Evolutionary conservation across 83 land plant genomes (phyloP).

Genomic region (Picea engelmannii): DNA sequence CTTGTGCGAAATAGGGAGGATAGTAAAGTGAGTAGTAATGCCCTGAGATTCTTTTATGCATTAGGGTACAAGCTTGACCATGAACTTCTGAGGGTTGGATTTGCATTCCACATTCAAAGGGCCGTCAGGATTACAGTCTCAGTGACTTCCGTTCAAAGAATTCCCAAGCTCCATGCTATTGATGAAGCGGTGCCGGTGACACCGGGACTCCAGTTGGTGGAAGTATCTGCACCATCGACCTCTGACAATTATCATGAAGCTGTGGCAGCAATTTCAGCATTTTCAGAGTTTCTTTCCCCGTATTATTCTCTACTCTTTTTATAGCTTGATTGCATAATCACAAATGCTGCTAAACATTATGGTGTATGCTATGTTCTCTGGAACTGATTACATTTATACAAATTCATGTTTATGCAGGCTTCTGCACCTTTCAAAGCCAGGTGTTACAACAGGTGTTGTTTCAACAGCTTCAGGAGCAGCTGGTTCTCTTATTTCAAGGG

Average conservation of each 20-base stretch:
- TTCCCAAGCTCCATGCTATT: slow-evolving; percentile 81
- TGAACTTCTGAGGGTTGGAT: slow-evolving; percentile 85
- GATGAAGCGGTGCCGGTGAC: slow-evolving; percentile 95
- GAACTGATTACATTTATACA: not conserved
- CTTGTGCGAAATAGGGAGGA: slow-evolving; percentile 78
- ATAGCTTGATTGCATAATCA: not conserved
- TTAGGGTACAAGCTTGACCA: slow-evolving; percentile 95
- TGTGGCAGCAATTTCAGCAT: slow-evolving; percentile 72
- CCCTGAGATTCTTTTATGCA: slow-evolving; percentile 78
- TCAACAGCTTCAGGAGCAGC: slow-evolving; percentile 97
- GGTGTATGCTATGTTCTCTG: not conserved
- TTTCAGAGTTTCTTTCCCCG: slow-evolving; percentile 95
- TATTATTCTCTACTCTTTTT: slow-evolving; percentile 33
- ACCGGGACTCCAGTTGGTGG: slow-evolving; percentile 89
- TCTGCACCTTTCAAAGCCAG: slow-evolving; percentile 91
- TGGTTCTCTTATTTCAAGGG: slow-evolving; percentile 85
- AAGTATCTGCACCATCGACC: slow-evolving; percentile 90
- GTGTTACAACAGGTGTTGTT: slow-evolving; percentile 85
- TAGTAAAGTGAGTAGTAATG: slow-evolving; percentile 80
- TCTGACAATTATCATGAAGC: slow-evolving; percentile 88
- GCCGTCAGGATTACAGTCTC: slow-evolving; percentile 79
- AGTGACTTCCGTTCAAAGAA: slow-evolving; percentile 69
- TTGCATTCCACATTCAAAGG: slow-evolving; percentile 70
- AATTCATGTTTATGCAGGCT: slow-evolving; percentile 58
- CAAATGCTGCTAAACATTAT: not conserved